Evolutionary conservation across 2,329 filamentous ascomycete genomes (phyloP), one percentile per base, ranked within the genome.

Genomic region (Pestalotiopsis sp.): DNA sequence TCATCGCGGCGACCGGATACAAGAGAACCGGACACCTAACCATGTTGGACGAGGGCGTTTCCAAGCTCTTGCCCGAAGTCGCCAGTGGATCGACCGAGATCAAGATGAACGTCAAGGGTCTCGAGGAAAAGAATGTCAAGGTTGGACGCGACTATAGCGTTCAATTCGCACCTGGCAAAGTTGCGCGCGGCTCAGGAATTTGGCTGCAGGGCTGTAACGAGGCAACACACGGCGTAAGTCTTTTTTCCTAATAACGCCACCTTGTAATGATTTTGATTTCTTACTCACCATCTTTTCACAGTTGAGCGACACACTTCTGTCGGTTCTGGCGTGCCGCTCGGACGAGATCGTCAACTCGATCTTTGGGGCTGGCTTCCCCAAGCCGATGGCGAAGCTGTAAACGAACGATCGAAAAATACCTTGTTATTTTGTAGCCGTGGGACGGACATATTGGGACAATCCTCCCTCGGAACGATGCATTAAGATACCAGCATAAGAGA

Each of bases 121-220:
- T 88, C 69, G 91, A 93, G 82, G 84, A 85, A 7, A 76, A 74
- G 2, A 66, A 71, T 5, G 69, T 78, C 14, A 71, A 68, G 17
- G 92, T 97, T 1, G 85, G 85, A 39, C 88, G 95, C 66, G 89
- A 98, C 78, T 98, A 98, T 80, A 87, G 87, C 65, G 88, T 98
- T 63, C 83, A 90, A 69, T 94, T 97, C 77, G 85, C 88, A 63
- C 82, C 87, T 1, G 90, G 88, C 38, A 85, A 87, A 62, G 91
- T 98, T 41, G 87, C 89, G n/a, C 77, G 86, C 0, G 89, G 91
- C 59, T 92, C 93, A 14, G 95, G 95, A 3, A 86, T 98, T 69
- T 98, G 93, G 92, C 85, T 98, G 74, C 96, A 98, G 79, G 95
- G 95, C 39, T 98, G 95, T 83, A 97, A 94, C 78, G 95, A 98